Base-by-base conservation (phyloP, 306 rosid species). In the Vachellia pachyceras region DNA sequence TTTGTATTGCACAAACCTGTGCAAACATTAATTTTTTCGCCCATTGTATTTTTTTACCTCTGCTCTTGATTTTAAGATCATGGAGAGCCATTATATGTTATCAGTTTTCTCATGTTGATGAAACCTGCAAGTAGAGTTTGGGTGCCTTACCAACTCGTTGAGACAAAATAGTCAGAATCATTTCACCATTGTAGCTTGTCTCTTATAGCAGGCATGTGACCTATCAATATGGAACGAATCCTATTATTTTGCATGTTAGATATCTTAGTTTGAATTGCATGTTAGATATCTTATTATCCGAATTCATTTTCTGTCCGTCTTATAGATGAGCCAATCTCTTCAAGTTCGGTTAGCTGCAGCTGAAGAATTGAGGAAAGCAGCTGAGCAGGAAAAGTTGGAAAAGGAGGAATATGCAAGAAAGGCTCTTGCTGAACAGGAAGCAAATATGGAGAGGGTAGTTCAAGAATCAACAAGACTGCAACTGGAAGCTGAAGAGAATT, bases 381-480 rank as follows among this genome's bases (percentile, higher is more conserved):
- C 87, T 0, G 91, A 93, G 82, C 90, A 58, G 82, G 97, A 87
- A 70, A 93, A 84, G 84, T 75, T 82, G 6, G 87, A 79, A 77
- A 95, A 88, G 83, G 98, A 92, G 86, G 94, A 86, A 72, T 79
- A 85, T 42, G 94, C 92, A 5, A 82, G 45, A 52, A 85, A 69
- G 33, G 88, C 86, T 66, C 97, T 93, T 83, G 85, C 81, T 41
- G 94, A 90, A 80, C 94, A 92, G 86, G 90, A 95, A 77, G 85
- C 87, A 47, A 77, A 88, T 70, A 89, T 95, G 98, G 94, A 92
- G 89, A 87, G 85, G 85, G 93, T 95, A 52, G 85, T 86, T 64
- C 80, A 65, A 80, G 91, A 86, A 76, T 82, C 91, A 0, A 79
- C 29, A 81, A 58, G 74, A 44, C 84, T 91, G 79, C 84, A 83